phyloP scores from a whole-genome alignment of 495 filamentous ascomycete genomes.

The Aspergillus saccharolyticus region DNA sequence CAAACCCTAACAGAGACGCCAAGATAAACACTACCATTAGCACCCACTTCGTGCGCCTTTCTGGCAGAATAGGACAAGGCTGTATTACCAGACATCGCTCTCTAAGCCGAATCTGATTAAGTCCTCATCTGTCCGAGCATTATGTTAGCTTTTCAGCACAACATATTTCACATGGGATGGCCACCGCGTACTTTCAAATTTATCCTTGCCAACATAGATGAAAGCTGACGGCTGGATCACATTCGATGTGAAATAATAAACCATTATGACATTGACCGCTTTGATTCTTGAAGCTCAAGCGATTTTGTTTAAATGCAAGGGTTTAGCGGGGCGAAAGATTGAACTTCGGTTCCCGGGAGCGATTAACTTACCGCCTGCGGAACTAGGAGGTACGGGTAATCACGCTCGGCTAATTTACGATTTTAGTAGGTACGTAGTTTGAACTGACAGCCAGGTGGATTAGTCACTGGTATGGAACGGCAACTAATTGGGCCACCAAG shows the following conservation, averaged over 20 bases:
- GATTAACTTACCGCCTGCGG: too few species aligned
- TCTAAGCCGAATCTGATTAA: slow-evolving; percentile 90
- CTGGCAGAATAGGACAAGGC: neutral
- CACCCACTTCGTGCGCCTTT: neutral
- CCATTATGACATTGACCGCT: slow-evolving; percentile 54
- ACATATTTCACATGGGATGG: slow-evolving; percentile 9
- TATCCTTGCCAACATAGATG: slow-evolving; percentile 97
- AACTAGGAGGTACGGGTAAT: too few species aligned
- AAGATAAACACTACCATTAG: slow-evolving; percentile 10
- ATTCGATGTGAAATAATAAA: slow-evolving; percentile 91
- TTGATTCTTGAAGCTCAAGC: neutral
- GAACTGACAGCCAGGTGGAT: too few species aligned
- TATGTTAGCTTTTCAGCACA: slow-evolving; percentile 21
- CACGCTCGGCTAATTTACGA: too few species aligned
- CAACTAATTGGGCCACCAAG: too few species aligned
- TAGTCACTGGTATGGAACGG: too few species aligned
- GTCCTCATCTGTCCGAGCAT: slow-evolving; percentile 72
- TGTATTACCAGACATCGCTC: slow-evolving; percentile 82
- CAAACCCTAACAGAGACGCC: slow-evolving; percentile 31
- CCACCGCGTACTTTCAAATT: slow-evolving; percentile 82
- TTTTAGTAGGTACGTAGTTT: too few species aligned
- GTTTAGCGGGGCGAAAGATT: neutral
- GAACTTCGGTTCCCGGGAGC: neutral
- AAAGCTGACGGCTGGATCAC: slow-evolving; percentile 69
- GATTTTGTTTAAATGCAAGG: neutral